phyloP scores from a whole-genome alignment of 2,329 filamentous ascomycete species.

The Ilyonectria robusta region DNA sequence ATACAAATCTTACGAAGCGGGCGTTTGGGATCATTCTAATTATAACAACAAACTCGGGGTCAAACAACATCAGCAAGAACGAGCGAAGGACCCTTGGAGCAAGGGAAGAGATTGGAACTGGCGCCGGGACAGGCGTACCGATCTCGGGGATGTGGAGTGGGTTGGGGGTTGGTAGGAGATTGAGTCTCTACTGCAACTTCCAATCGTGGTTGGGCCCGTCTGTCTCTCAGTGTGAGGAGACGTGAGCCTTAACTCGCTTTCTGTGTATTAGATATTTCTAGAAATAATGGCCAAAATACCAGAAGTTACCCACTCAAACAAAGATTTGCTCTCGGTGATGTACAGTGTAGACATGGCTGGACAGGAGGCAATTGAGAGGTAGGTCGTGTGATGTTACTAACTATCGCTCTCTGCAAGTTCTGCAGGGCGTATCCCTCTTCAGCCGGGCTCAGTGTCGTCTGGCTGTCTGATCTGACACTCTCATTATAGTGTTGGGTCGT shows the following conservation, averaged over 20 bases:
- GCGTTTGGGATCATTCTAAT: constrained; percentile 63
- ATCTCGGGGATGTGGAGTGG: constrained; percentile 90
- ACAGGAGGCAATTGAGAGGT: not conserved
- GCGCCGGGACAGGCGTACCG: constrained; percentile 73
- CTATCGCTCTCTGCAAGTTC: no score
- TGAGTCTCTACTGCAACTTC: constrained; percentile 57
- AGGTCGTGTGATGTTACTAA: not conserved
- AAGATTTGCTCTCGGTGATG: constrained; percentile 1
- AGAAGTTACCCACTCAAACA: constrained; percentile 76
- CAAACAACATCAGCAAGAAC: constrained; percentile 58
- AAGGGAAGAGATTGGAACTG: constrained; percentile 73
- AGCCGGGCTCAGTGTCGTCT: no score
- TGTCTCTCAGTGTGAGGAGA: constrained; percentile 47
- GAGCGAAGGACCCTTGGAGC: constrained; percentile 67
- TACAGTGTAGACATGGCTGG: not conserved
- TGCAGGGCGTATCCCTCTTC: no score
- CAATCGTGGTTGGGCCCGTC: constrained; percentile 73
- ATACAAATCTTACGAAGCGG: constrained; percentile 64
- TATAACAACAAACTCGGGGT: constrained; percentile 51
- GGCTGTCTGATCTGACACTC: no score
- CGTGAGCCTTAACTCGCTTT: constrained; percentile 71
- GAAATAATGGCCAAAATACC: constrained; percentile 66
- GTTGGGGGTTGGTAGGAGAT: constrained; percentile 89
- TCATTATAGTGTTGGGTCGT: not conserved
- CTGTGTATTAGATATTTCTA: constrained; percentile 72